Evolutionary conservation across 129 eudicot genomes (phyloP).

Genomic region (Centaurea solstitialis): DNA sequence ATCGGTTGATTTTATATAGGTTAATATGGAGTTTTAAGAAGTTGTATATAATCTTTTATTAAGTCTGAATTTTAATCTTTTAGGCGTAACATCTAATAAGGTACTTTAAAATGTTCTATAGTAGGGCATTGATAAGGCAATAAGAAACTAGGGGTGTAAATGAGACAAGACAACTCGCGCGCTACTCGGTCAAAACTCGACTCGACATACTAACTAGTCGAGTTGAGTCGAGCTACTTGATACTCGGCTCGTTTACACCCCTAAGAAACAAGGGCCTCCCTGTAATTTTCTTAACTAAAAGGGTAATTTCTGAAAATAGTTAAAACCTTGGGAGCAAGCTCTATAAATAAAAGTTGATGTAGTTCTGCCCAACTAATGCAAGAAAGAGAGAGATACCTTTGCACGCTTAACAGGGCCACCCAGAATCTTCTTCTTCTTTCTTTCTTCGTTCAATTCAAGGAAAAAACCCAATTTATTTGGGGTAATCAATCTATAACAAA

Average conservation of each 20-base stretch:
- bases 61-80: too few species aligned
- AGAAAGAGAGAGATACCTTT: constrained; percentile 18
- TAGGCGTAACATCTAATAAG: neutral
- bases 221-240: too few species aligned
- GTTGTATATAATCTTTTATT: too few species aligned
- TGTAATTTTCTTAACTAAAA: neutral
- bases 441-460: constrained; percentile 15
- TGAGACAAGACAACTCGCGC: too few species aligned
- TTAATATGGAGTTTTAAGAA: neutral
- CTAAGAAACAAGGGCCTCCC: too few species aligned
- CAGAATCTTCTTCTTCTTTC: constrained; percentile 3
- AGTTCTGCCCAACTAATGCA: constrained; percentile 11
- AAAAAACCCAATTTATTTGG: constrained; percentile 14
- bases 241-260: too few species aligned
- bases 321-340: neutral
- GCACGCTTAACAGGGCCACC: constrained; percentile 25
- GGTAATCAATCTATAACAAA: neutral
- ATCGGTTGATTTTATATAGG: neutral
- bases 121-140: neutral
- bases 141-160: too few species aligned
- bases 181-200: too few species aligned
- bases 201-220: too few species aligned
- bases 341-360: neutral
- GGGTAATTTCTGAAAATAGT: neutral
- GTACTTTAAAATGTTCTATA: too few species aligned